Conservation (phyloP, 805 yeast genomes). For the Wickerhamomyces strasburgensis region DNA sequence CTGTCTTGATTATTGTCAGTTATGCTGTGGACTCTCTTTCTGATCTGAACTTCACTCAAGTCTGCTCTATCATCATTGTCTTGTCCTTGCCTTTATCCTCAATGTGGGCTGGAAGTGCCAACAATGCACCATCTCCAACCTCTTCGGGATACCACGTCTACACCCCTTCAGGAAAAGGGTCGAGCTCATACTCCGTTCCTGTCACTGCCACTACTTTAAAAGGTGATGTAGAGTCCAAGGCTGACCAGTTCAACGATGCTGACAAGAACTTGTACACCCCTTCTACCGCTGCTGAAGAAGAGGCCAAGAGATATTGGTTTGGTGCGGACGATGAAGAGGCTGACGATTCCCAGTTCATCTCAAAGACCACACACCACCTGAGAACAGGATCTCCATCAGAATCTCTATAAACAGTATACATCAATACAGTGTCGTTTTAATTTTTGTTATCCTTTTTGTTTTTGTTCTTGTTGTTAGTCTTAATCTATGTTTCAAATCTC, state of each 20-base stretch:
- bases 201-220: constrained; percentile 11
- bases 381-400: constrained; percentile 9
- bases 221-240: constrained; percentile 3
- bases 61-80: constrained; percentile 59
- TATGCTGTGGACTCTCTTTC: constrained; percentile 33
- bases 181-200: constrained; percentile 17
- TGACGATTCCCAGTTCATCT: constrained; percentile 15
- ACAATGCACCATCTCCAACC: constrained; percentile 40
- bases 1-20: constrained; percentile 57
- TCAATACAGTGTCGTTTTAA: no score
- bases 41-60: constrained; percentile 39
- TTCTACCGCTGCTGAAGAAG: constrained; percentile 31
- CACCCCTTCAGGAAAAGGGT: constrained; percentile 13
- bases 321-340: constrained; percentile 14
- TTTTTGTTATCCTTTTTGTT: neutral
- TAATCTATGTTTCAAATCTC: no score
- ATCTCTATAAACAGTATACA: constrained; percentile 21
- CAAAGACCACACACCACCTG: constrained; percentile 23
- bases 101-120: constrained; percentile 79
- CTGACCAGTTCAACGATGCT: constrained; percentile 3
- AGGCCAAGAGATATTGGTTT: constrained; percentile 32
- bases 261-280: constrained; percentile 28
- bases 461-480: no score
- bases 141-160: constrained; percentile 24
- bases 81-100: constrained; percentile 78